Percentiles rank a stretch among this genome's conserved stretches.
These are phyloP conservation scores for Penicillium waksmanii DNA, from an alignment of 495 filamentous ascomycete species.

Conservation along the genomic window DNA sequence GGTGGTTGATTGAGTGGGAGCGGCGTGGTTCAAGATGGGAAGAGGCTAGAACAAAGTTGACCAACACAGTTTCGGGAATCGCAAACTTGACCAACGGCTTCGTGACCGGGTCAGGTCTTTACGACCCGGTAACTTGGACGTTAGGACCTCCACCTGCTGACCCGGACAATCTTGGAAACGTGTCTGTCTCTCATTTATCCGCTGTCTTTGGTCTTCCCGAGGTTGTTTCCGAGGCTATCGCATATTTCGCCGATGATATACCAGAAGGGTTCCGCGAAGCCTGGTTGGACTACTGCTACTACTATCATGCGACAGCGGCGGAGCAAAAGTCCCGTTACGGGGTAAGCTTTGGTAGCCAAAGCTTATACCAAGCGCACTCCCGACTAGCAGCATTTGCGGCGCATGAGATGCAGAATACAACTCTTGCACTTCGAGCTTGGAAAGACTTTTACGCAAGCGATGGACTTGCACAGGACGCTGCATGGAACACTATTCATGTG, in stretches of 20 bases:
- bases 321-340: conserved; percentile 50
- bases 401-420: conserved; percentile 30
- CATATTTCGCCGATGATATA: conserved; percentile 31
- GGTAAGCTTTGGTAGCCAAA: conserved; percentile 38
- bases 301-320: conserved; percentile 34
- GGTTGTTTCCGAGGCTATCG: conserved; percentile 43
- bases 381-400: conserved; percentile 46
- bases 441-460: conserved; percentile 44
- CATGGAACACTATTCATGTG: conserved; percentile 36
- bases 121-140: conserved; percentile 41
- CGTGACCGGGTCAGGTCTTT: conserved; percentile 49
- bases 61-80: conserved; percentile 43
- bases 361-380: conserved; percentile 47
- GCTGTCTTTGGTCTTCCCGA: conserved; percentile 53
- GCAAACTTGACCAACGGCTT: conserved; percentile 49
- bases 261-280: conserved; percentile 37
- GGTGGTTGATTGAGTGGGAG: conserved; percentile 54
- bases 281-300: conserved; percentile 52
- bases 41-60: conserved; percentile 42
- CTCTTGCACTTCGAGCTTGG: conserved; percentile 45
- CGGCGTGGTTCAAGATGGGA: conserved; percentile 46
- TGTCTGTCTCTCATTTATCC: conserved; percentile 46
- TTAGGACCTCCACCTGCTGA: conserved; percentile 45
- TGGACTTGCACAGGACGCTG: conserved; percentile 33
- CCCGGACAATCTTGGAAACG: conserved; percentile 41